phyloP scores from a whole-genome alignment of 345 rosid species.

The Nephelium lappaceum region DNA sequence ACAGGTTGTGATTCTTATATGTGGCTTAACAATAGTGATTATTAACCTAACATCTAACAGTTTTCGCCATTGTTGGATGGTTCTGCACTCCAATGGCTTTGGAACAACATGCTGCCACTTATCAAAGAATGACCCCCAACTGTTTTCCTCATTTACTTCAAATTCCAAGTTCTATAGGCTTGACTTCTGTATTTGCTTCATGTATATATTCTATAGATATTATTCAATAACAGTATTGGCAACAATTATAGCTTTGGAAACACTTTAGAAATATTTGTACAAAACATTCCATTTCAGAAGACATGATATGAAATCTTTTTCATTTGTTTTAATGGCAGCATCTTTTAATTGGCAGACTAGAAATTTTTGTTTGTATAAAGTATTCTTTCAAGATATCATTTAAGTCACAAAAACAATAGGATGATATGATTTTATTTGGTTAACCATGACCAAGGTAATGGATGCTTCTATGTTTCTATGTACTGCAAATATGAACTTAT shows the following conservation, averaged over 20 bases:
- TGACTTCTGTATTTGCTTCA: not conserved
- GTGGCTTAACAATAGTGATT: not conserved
- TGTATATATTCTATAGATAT: not conserved
- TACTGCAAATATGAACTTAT: not conserved
- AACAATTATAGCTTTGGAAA: too few species aligned
- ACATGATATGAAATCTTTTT: not conserved
- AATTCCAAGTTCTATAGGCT: not conserved
- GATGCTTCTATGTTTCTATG: not conserved
- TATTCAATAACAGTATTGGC: not conserved
- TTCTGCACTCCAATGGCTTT: slow-evolving; percentile 74
- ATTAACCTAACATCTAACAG: slow-evolving; percentile 39
- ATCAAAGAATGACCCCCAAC: slow-evolving; percentile 38
- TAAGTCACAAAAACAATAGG: slow-evolving; percentile 14
- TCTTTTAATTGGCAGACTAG: too few species aligned
- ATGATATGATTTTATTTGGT: not conserved
- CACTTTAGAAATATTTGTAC: slow-evolving; percentile 1
- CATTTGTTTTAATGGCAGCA: not conserved
- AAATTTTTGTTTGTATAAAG: too few species aligned
- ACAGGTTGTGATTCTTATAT: not conserved
- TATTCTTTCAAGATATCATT: not conserved
- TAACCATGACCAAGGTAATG: not conserved
- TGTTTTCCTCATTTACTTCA: not conserved
- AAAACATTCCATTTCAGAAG: not conserved
- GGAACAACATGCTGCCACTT: slow-evolving; percentile 75
- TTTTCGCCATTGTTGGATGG: slow-evolving; percentile 87